These are phyloP conservation scores for Scleroderma bovista DNA, from an alignment of 768 basidiomycete genomes.

Conservation along the genomic window DNA sequence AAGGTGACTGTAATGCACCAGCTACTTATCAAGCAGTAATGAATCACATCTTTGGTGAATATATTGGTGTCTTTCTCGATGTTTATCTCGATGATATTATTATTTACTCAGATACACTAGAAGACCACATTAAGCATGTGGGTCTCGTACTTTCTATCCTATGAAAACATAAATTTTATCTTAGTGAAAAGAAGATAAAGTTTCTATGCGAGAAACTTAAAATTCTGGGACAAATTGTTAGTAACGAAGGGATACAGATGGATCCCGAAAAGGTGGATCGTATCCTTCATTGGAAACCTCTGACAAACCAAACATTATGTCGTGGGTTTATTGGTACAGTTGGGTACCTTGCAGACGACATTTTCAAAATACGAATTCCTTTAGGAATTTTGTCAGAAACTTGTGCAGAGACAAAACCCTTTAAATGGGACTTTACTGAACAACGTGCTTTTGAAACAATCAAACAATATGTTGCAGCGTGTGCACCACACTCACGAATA, in stretches of 20 bases:
- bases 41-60: slow-evolving; percentile 33
- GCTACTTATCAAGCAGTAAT: slow-evolving; percentile 42
- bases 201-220: slow-evolving; percentile 25
- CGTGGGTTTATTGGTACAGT: slow-evolving; percentile 29
- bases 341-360: slow-evolving; percentile 30
- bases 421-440: slow-evolving; percentile 24
- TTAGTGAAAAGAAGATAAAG: slow-evolving; percentile 33
- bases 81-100: slow-evolving; percentile 33
- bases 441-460: slow-evolving; percentile 30
- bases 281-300: slow-evolving; percentile 31
- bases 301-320: slow-evolving; percentile 29
- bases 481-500: slow-evolving; percentile 10
- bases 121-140: slow-evolving; percentile 28
- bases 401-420: slow-evolving; percentile 8
- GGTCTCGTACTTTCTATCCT: slow-evolving; percentile 31
- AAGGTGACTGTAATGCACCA: slow-evolving; percentile 25
- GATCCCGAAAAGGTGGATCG: slow-evolving; percentile 40
- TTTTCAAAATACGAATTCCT: slow-evolving; percentile 31
- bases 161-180: slow-evolving; percentile 30
- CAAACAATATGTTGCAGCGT: slow-evolving; percentile 1
- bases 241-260: slow-evolving; percentile 34
- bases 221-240: slow-evolving; percentile 33
- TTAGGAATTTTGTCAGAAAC: slow-evolving; percentile 27
- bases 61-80: slow-evolving; percentile 29
- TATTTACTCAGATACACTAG: slow-evolving; percentile 26